phyloP scores from a whole-genome alignment of 2,329 filamentous ascomycete species.

The Sarocladiaceae sp. region DNA sequence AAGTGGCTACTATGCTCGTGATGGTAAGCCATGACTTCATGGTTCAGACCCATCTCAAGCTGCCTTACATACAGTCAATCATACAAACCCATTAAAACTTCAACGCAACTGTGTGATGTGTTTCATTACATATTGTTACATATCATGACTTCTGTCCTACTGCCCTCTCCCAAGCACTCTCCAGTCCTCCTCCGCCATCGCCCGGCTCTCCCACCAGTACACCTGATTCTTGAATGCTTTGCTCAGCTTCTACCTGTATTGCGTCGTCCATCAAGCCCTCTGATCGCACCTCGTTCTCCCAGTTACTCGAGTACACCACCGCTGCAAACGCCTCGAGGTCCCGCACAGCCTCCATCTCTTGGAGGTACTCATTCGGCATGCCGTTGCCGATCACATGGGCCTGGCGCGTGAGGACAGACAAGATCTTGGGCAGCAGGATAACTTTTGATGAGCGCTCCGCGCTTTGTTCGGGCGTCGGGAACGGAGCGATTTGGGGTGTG shows the following conservation, averaged over 20 bases:
- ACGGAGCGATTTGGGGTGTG: conserved; percentile 19
- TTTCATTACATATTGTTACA: background rate
- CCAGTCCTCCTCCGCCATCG: conserved; percentile 37
- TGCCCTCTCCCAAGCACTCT: conserved; percentile 66
- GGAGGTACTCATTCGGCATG: conserved; percentile 62
- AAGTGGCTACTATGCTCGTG: too few species aligned
- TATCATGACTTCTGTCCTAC: conserved; percentile 20
- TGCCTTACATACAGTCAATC: too few species aligned
- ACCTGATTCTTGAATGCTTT: conserved; percentile 37
- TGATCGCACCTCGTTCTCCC: conserved; percentile 57
- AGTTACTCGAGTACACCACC: conserved; percentile 83
- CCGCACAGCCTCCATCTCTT: conserved; percentile 67
- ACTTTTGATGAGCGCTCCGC: conserved; percentile 51
- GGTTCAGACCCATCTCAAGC: too few species aligned
- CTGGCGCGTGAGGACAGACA: conserved; percentile 86
- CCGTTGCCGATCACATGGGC: conserved; percentile 83
- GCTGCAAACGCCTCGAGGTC: conserved; percentile 80
- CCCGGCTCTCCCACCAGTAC: conserved; percentile 43
- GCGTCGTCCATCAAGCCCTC: conserved; percentile 33
- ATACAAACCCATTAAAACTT: too few species aligned
- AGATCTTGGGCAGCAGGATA: conserved; percentile 71
- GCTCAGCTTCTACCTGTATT: conserved; percentile 23
- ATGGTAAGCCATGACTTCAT: too few species aligned
- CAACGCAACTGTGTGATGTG: too few species aligned
- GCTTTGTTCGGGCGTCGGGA: conserved; percentile 40